Evolutionary conservation across 352 stramenopile species (phyloP).

Genomic region (Pythium periplocum): DNA sequence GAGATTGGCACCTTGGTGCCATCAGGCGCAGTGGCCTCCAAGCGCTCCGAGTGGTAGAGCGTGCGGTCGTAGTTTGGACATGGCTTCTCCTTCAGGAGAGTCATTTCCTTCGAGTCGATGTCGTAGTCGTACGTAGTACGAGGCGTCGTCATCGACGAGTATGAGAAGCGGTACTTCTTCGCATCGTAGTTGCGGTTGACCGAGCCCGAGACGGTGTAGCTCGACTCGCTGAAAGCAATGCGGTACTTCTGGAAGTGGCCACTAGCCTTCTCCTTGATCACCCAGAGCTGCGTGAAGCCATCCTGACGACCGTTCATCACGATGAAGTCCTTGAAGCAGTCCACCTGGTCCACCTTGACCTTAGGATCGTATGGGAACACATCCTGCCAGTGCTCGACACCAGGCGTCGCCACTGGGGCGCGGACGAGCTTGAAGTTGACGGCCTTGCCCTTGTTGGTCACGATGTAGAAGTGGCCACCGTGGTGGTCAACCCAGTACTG

Average conservation of each 20-base stretch:
- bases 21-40: constrained; percentile 84
- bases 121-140: constrained; percentile 86
- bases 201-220: constrained; percentile 79
- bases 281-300: constrained; percentile 80
- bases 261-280: constrained; percentile 55
- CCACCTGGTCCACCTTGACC: constrained; percentile 83
- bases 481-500: constrained; percentile 88
- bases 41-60: constrained; percentile 89
- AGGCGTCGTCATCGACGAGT: constrained; percentile 93
- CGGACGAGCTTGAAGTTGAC: constrained; percentile 93
- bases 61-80: constrained; percentile 92
- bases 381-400: constrained; percentile 78
- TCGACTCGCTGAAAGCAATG: constrained; percentile 88
- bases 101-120: constrained; percentile 45
- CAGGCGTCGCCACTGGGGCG: constrained; percentile 42
- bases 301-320: constrained; percentile 85
- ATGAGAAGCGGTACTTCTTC: constrained; percentile 85
- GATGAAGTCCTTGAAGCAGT: constrained; percentile 85
- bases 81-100: constrained; percentile 89
- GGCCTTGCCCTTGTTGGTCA: constrained; percentile 90
- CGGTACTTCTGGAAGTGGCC: constrained; percentile 36
- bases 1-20: constrained; percentile 83
- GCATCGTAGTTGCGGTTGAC: constrained; percentile 88
- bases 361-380: constrained; percentile 79
- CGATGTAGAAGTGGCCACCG: constrained; percentile 88